phyloP scores from a whole-genome alignment of 306 rosid genomes.

The Boehmeria nivea region DNA sequence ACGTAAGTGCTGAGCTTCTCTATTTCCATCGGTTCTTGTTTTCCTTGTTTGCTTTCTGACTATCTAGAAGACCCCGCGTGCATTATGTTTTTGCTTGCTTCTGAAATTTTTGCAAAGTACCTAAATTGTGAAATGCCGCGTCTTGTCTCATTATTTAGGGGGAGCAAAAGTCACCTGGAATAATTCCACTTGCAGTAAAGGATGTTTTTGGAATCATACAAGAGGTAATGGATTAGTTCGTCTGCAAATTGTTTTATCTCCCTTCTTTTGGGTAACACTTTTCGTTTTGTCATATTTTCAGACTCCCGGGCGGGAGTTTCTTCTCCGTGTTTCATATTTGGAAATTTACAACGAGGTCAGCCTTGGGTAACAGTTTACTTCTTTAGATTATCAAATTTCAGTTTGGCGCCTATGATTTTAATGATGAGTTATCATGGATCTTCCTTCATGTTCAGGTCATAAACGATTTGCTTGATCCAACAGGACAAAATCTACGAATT shows the following conservation, averaged over 20 bases:
- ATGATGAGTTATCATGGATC: neutral
- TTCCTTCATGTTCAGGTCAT: slow-evolving; percentile 52
- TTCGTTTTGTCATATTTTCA: slow-evolving; percentile 28
- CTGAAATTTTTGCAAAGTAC: slow-evolving; percentile 10
- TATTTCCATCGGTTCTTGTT: neutral
- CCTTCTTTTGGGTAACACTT: slow-evolving; percentile 9
- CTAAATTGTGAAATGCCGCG: neutral
- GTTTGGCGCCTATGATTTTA: neutral
- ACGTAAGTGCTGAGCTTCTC: slow-evolving; percentile 44
- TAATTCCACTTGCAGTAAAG: slow-evolving; percentile 81
- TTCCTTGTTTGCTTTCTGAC: too few species aligned
- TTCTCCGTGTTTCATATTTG: slow-evolving; percentile 80
- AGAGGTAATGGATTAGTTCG: slow-evolving; percentile 45
- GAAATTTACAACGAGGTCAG: slow-evolving; percentile 93
- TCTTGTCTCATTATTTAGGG: slow-evolving; percentile 47
- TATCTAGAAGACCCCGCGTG: neutral
- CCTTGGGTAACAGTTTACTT: neutral
- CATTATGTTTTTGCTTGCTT: neutral
- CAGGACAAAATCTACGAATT: slow-evolving; percentile 73
- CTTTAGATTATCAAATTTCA: neutral
- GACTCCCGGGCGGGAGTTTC: slow-evolving; percentile 82
- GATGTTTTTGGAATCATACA: slow-evolving; percentile 86
- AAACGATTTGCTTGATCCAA: slow-evolving; percentile 76
- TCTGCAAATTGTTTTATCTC: slow-evolving; percentile 3
- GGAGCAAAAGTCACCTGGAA: slow-evolving; percentile 91